Evolutionary conservation across 306 rosid species (phyloP).

Genomic region (Corylus heterophylla): DNA sequence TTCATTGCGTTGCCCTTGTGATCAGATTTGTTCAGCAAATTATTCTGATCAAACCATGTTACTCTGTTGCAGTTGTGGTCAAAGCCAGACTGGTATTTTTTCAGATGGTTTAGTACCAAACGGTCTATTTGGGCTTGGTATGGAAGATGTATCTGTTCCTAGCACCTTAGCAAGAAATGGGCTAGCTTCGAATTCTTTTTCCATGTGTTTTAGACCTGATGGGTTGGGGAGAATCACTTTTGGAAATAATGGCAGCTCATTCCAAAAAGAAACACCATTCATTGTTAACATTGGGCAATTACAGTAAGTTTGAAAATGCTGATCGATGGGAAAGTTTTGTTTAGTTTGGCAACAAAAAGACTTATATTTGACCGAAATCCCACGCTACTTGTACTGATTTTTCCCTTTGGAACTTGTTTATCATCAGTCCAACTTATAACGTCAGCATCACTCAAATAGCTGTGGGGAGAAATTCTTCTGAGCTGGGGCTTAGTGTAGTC

Average conservation of each 20-base stretch:
- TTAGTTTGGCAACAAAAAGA: too few relatives aligned
- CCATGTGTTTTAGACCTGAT: constrained; percentile 80
- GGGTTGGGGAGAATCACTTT: constrained; percentile 78
- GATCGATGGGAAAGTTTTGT: too few relatives aligned
- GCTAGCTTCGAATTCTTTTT: constrained; percentile 68
- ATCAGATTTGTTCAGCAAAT: background rate
- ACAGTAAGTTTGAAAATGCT: constrained; percentile 43
- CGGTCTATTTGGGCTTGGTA: constrained; percentile 85
- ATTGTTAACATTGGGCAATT: constrained; percentile 19
- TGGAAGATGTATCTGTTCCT: constrained; percentile 63
- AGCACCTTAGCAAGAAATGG: constrained; percentile 70
- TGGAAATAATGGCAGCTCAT: constrained; percentile 67
- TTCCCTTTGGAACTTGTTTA: constrained; percentile 14
- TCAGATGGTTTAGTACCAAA: constrained; percentile 62
- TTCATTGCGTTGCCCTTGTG: constrained; percentile 4
- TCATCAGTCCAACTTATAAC: constrained; percentile 67
- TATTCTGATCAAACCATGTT: constrained; percentile 10
- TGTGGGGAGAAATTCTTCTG: constrained; percentile 39
- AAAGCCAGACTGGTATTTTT: constrained; percentile 73
- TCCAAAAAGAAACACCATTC: constrained; percentile 75
- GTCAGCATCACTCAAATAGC: constrained; percentile 65
- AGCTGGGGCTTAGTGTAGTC: constrained; percentile 59
- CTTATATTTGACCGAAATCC: constrained; percentile 7
- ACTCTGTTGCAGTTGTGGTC: constrained; percentile 72
- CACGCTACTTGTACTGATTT: constrained; percentile 24